phyloP scores from a whole-genome alignment of 768 basidiomycete species.

The Lentinula aciculospora region DNA sequence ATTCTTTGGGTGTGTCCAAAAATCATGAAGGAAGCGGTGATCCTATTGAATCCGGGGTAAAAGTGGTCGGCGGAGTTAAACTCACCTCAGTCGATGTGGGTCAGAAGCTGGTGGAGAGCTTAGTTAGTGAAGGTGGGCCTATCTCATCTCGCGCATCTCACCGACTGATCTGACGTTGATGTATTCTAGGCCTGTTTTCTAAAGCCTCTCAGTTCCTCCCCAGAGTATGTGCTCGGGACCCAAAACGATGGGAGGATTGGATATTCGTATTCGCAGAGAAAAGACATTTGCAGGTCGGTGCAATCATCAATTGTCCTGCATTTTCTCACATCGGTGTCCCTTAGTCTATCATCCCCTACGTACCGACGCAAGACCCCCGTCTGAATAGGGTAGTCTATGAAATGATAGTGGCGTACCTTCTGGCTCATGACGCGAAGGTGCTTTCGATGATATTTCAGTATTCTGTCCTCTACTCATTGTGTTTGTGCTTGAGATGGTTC shows the following conservation, averaged over 20 bases:
- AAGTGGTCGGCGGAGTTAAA: conserved; percentile 28
- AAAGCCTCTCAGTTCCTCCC: conserved; percentile 82
- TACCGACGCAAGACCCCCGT: conserved; percentile 79
- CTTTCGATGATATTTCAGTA: conserved; percentile 1
- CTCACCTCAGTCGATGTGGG: conserved; percentile 71
- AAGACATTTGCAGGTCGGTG: conserved; percentile 63
- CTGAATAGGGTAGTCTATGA: conserved; percentile 87
- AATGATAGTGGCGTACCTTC: conserved; percentile 86
- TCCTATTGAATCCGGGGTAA: conserved; percentile 12
- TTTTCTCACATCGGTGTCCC: neutral
- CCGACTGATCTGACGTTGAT: neutral
- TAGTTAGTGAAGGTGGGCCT: conserved; percentile 70
- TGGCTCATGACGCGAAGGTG: conserved; percentile 73
- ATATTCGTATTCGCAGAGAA: conserved; percentile 87
- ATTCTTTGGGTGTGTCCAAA: conserved; percentile 21
- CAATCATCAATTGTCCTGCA: neutral
- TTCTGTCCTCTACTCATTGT: no score
- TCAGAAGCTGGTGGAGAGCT: conserved; percentile 77
- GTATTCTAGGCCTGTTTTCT: conserved; percentile 40
- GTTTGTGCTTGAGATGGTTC: conserved; percentile 50
- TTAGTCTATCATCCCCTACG: conserved; percentile 82
- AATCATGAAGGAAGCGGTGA: neutral
- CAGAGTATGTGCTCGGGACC: conserved; percentile 78
- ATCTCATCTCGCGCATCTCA: neutral
- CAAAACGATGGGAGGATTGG: conserved; percentile 92